A percentile compares a stretch with the other conserved stretches of the same genome.
phyloP scores from a whole-genome alignment of 2,329 filamentous ascomycete species.

The Xylariaceae sp. region DNA sequence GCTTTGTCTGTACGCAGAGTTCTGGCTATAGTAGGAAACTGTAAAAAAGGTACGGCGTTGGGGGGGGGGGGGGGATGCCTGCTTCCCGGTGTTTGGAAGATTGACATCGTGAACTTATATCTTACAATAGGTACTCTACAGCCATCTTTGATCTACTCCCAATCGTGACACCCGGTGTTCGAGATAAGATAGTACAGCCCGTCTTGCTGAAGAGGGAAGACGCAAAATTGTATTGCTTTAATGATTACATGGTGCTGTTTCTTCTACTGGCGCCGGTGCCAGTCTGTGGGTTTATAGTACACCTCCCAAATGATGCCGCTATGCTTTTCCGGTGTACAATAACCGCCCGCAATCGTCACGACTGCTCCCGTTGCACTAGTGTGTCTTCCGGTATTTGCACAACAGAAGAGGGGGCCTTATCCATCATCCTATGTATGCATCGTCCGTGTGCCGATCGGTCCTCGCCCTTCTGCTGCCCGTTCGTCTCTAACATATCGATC shows the following conservation, averaged over 20 bases:
- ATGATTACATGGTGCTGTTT: slow-evolving; percentile 15
- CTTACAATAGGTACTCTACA: too few relatives aligned
- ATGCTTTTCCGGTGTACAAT: not conserved
- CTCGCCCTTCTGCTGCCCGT: too few relatives aligned
- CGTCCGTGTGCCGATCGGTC: too few relatives aligned
- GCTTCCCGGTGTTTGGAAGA: not conserved
- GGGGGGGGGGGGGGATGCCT: not conserved
- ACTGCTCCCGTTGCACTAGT: not conserved
- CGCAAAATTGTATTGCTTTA: slow-evolving; percentile 1
- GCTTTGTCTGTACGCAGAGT: slow-evolving; percentile 20
- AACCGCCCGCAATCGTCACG: not conserved
- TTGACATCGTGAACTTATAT: not conserved
- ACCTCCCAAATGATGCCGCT: not conserved
- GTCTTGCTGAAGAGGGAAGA: slow-evolving; percentile 7
- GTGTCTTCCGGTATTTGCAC: not conserved
- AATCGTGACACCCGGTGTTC: not conserved
- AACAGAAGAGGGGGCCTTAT: too few relatives aligned
- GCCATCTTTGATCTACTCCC: not conserved
- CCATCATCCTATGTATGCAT: too few relatives aligned
- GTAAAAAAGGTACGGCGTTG: slow-evolving; percentile 25
- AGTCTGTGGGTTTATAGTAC: slow-evolving; percentile 15
- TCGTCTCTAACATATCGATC: not conserved
- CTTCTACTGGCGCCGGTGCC: slow-evolving; percentile 2
- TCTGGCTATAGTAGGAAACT: slow-evolving; percentile 21
- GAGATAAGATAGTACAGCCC: not conserved